A percentile compares a stretch with the other conserved stretches of the same genome.
These are phyloP conservation scores for Coccinonectria pachysandricola DNA, from an alignment of 2,329 filamentous ascomycete genomes.

Conservation along the genomic window DNA sequence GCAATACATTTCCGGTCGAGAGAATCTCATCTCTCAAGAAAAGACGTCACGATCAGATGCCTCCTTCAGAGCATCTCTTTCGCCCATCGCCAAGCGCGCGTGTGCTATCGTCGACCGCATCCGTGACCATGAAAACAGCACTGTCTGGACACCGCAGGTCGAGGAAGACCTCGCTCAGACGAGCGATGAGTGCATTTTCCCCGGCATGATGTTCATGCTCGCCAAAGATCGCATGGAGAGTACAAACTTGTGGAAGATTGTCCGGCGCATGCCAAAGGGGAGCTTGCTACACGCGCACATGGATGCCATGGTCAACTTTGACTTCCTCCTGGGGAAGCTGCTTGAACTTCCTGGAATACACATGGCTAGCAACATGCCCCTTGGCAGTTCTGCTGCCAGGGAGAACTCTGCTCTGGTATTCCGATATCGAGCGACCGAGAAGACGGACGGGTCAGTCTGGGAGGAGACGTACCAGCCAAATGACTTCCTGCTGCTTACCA, in stretches of 20 bases:
- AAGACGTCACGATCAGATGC: constrained; percentile 67
- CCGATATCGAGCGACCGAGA: constrained; percentile 40
- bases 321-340: constrained; percentile 64
- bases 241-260: constrained; percentile 76
- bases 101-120: constrained; percentile 73
- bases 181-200: constrained; percentile 57
- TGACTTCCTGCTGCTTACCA: constrained; percentile 45
- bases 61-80: constrained; percentile 63
- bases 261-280: constrained; percentile 82
- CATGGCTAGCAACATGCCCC: constrained; percentile 48
- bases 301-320: constrained; percentile 83
- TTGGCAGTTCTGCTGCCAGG: constrained; percentile 43
- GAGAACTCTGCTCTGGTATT: constrained; percentile 51
- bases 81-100: constrained; percentile 67
- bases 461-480: constrained; percentile 47
- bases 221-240: constrained; percentile 79
- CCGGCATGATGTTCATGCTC: constrained; percentile 87
- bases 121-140: constrained; percentile 63
- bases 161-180: constrained; percentile 59
- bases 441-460: constrained; percentile 52
- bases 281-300: constrained; percentile 77
- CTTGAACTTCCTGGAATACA: constrained; percentile 66
- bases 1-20: constrained; percentile 67
- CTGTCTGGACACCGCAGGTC: constrained; percentile 64
- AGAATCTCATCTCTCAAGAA: constrained; percentile 69